These are phyloP conservation scores for Karstenula rhodostoma DNA, from an alignment of 2,329 filamentous ascomycete genomes.

Conservation along the genomic window DNA sequence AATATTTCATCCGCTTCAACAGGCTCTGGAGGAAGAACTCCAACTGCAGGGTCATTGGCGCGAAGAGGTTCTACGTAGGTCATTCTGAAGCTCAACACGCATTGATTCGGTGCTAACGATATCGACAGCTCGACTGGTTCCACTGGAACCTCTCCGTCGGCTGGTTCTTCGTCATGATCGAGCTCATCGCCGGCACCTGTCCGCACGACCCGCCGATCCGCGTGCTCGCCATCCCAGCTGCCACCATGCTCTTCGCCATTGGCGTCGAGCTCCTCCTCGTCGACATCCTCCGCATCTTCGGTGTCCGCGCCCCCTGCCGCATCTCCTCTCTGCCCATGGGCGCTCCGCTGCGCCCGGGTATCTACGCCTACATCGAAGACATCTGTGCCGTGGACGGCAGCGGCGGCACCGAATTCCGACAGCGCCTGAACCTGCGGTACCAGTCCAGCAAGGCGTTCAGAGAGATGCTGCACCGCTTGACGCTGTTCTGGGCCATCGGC, in stretches of 20 bases:
- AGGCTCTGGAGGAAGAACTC: constrained; percentile 61
- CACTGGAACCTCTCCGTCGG: constrained; percentile 65
- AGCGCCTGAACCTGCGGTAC: constrained; percentile 61
- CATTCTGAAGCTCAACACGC: not conserved
- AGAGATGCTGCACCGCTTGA: constrained; percentile 61
- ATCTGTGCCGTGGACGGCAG: constrained; percentile 62
- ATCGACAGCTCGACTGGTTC: constrained; percentile 62
- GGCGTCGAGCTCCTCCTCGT: constrained; percentile 60
- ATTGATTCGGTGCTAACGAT: constrained; percentile 13
- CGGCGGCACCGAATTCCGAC: constrained; percentile 61
- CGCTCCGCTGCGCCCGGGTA: constrained; percentile 60
- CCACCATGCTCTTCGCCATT: constrained; percentile 62
- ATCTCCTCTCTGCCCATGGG: constrained; percentile 62
- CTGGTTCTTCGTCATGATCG: constrained; percentile 65
- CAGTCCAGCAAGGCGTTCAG: constrained; percentile 63
- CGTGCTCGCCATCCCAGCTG: constrained; percentile 61
- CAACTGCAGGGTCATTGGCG: constrained; percentile 61
- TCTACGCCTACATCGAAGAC: constrained; percentile 64
- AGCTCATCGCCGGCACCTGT: constrained; percentile 61
- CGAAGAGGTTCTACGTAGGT: constrained; percentile 51
- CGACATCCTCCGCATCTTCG: constrained; percentile 57
- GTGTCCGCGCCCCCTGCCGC: constrained; percentile 57
- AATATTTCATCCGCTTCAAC: constrained; percentile 60
- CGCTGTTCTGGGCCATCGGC: constrained; percentile 62
- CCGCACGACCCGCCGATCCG: constrained; percentile 60